phyloP scores from a whole-genome alignment of 1,284 basidiomycete species.

The Athelia sp. region DNA sequence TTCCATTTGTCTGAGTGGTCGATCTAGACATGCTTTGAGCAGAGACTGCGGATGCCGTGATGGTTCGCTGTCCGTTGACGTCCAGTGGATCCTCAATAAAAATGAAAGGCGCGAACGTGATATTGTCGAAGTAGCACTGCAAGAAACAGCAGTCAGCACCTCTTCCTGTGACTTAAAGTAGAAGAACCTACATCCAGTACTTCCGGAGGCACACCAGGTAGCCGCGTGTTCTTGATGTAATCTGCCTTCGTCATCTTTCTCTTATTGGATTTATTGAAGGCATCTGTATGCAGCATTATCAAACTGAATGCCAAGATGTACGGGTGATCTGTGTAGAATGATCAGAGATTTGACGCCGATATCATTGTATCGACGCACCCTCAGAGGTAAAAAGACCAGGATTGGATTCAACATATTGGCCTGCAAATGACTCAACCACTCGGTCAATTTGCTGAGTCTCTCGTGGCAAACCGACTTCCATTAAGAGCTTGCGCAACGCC shows the following conservation, averaged over 20 bases:
- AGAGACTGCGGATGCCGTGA: slow-evolving; percentile 36
- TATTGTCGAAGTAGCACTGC: slow-evolving; percentile 95
- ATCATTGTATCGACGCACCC: slow-evolving; percentile 41
- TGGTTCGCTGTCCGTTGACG: slow-evolving; percentile 49
- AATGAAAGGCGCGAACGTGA: slow-evolving; percentile 91
- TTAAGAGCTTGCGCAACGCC: slow-evolving; percentile 85
- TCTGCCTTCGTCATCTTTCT: slow-evolving; percentile 95
- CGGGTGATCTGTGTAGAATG: slow-evolving; percentile 68
- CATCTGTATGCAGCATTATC: slow-evolving; percentile 98
- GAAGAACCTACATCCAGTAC: slow-evolving; percentile 72
- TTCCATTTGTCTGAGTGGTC: slow-evolving; percentile 30
- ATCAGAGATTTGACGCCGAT: background rate
- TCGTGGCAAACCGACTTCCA: slow-evolving; percentile 87
- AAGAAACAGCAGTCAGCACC: slow-evolving; percentile 6
- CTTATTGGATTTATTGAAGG: slow-evolving; percentile 97
- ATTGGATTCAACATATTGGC: slow-evolving; percentile 83
- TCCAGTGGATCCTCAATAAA: slow-evolving; percentile 90
- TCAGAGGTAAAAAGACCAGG: slow-evolving; percentile 74
- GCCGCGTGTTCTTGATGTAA: slow-evolving; percentile 86
- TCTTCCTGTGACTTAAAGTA: slow-evolving; percentile 1
- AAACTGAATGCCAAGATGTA: slow-evolving; percentile 97
- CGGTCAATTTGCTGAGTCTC: slow-evolving; percentile 99
- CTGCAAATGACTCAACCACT: slow-evolving; percentile 93
- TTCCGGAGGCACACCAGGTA: slow-evolving; percentile 82
- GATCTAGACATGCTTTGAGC: slow-evolving; percentile 36